Evolutionary conservation across 1,284 basidiomycete genomes (phyloP), one percentile per base, ranked within the genome.

Genomic region (Veloboletus limbatus): DNA sequence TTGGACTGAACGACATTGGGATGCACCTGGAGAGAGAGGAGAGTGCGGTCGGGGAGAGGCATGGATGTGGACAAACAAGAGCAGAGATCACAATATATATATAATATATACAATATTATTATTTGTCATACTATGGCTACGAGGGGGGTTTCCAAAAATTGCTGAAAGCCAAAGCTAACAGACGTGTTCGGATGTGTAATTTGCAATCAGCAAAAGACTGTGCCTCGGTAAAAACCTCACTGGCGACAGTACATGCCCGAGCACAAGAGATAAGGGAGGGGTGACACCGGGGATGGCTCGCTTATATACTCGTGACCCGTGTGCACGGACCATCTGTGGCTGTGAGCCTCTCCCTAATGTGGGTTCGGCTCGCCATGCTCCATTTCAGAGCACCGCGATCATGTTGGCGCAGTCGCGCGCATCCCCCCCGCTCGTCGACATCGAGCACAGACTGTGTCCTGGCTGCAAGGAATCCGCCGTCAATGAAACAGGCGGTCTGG

Each of bases 141-240:
- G n/a, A n/a, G n/a, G n/a, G n/a, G n/a, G n/a, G n/a, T 87, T 85
- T 76, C 75, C 82, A 86, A 86, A 86, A 85, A 87, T 86, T 86
- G 81, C 82, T 82, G 76, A 70, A 75, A 76, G 79, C 80, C 80
- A 70, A 82, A 83, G 80, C 79, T 73, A 64, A 76, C 75, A 82
- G 81, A 86, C 82, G 81, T 62, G 79, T 85, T 83, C 80, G 82
- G 84, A 86, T 85, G 81, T 84, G 74, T 86, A 89, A 87, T 89
- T 89, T 89, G 86, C 86, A 89, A 89, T 85, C 82, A 89, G 86
- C 86, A 88, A 89, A 87, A 85, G 79, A 87, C 85, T 87, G 83
- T 83, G 83, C 79, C 83, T 87, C 85, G 82, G 86, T 89, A 85
- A 76, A 81, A 76, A 89, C 86, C 83, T 89, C 86, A 89, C 85